Evolutionary conservation across 768 basidiomycete genomes (phyloP).

Genomic region (Leccinum truebloodii): DNA sequence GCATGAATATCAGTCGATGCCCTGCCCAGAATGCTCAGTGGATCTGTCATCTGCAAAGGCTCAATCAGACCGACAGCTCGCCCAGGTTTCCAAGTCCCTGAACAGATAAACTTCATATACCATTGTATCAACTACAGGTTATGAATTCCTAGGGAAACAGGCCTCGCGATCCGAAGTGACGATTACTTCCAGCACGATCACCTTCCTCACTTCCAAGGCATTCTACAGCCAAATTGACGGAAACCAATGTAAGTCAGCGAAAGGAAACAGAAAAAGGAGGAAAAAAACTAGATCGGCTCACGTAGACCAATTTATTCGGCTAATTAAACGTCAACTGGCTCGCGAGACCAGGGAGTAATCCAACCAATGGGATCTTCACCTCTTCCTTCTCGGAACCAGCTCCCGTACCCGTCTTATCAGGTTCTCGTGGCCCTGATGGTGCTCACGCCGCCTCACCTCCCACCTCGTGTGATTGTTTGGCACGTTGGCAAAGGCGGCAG

Average conservation of each 20-base stretch:
- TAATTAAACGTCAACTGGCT: slow-evolving; percentile 62
- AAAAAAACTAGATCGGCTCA: slow-evolving; percentile 43
- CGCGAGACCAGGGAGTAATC: slow-evolving; percentile 76
- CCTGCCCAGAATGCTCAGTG: not conserved
- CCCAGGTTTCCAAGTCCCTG: not conserved
- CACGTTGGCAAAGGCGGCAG: slow-evolving; percentile 13
- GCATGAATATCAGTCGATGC: no score
- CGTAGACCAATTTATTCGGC: slow-evolving; percentile 84
- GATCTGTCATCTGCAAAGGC: not conserved
- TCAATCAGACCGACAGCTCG: not conserved
- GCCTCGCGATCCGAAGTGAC: slow-evolving; percentile 70
- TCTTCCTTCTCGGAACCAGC: slow-evolving; percentile 32
- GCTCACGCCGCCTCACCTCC: slow-evolving; percentile 8
- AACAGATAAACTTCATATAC: not conserved
- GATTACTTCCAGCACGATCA: slow-evolving; percentile 68
- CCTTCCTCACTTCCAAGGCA: slow-evolving; percentile 61
- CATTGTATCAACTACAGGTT: slow-evolving; percentile 5
- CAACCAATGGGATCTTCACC: slow-evolving; percentile 67
- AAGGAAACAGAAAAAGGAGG: not conserved
- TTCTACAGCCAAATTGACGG: slow-evolving; percentile 40
- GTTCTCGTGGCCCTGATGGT: slow-evolving; percentile 14
- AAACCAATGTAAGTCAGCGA: slow-evolving; percentile 4
- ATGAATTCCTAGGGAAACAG: slow-evolving; percentile 28
- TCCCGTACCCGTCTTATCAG: slow-evolving; percentile 2
- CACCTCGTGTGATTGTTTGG: slow-evolving; percentile 4